Conservation (phyloP, 129 eudicot genomes). For the Saussurea involucrata region DNA sequence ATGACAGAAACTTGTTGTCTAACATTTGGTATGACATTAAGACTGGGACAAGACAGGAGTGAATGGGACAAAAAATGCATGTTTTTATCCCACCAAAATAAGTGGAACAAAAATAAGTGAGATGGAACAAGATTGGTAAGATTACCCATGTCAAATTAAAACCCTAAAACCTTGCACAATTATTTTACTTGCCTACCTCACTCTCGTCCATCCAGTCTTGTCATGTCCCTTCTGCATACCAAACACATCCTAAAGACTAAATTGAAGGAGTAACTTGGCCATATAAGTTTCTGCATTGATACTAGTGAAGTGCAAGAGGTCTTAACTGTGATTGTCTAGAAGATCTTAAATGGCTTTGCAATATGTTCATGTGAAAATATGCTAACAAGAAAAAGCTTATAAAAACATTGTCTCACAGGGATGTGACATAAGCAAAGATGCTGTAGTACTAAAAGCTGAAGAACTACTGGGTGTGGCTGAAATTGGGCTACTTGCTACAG, state of each 20-base stretch:
- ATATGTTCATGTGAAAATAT: not conserved
- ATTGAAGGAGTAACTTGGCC: not conserved
- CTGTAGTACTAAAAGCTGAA: conserved; percentile 68
- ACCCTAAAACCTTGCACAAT: not conserved
- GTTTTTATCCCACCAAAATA: not conserved
- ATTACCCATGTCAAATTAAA: not conserved
- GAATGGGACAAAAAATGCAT: not conserved
- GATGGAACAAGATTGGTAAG: not conserved
- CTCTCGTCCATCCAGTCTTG: not conserved
- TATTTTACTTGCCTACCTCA: not conserved
- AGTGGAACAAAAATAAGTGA: not conserved
- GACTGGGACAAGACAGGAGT: not conserved
- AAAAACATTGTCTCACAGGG: conserved; percentile 45
- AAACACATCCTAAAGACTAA: not conserved
- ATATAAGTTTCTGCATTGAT: not conserved
- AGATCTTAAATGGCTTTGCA: not conserved
- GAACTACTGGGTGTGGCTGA: conserved; percentile 79
- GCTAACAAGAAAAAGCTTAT: not conserved
- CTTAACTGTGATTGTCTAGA: not conserved
- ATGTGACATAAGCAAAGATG: conserved; percentile 74
- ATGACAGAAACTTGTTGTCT: not conserved
- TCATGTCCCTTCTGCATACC: not conserved
- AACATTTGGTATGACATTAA: not conserved
- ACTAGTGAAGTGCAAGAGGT: not conserved
- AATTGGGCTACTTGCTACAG: conserved; percentile 92